Evolutionary conservation across 768 basidiomycete genomes (phyloP).

Genomic region (Lanmaoa pseudosensibilis): DNA sequence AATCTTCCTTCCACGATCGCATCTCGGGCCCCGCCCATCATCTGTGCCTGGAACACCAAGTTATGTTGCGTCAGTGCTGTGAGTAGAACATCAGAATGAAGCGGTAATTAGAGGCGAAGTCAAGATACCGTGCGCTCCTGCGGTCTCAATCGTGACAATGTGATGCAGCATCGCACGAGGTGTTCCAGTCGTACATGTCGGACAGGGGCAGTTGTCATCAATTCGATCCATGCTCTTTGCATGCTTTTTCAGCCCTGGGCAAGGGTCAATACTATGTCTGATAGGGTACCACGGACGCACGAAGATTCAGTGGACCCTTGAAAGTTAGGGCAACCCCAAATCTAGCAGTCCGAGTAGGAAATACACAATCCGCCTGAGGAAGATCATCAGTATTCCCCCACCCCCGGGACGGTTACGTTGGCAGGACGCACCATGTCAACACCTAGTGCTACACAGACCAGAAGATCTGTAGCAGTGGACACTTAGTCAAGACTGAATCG

Average conservation of each 20-base stretch:
- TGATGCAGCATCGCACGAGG: slow-evolving; percentile 78
- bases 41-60: slow-evolving; percentile 78
- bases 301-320: slow-evolving; percentile 78
- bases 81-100: slow-evolving; percentile 13
- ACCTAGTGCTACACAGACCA: slow-evolving; percentile 90
- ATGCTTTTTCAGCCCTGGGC: slow-evolving; percentile 57
- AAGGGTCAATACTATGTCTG: slow-evolving; percentile 8
- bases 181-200: slow-evolving; percentile 69
- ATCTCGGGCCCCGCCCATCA: slow-evolving; percentile 83
- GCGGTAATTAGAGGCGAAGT: slow-evolving; percentile 17
- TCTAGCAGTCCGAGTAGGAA: slow-evolving; percentile 88
- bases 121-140: slow-evolving; percentile 75
- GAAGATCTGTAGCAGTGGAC: slow-evolving; percentile 53
- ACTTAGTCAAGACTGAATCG: background rate
- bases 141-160: slow-evolving; percentile 75
- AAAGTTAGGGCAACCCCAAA: slow-evolving; percentile 89
- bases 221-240: slow-evolving; percentile 69
- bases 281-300: slow-evolving; percentile 36
- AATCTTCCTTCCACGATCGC: slow-evolving; percentile 78
- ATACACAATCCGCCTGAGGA: slow-evolving; percentile 84
- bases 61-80: slow-evolving; percentile 82
- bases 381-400: background rate
- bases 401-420: background rate
- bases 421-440: slow-evolving; percentile 74
- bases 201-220: slow-evolving; percentile 78